phyloP scores from a whole-genome alignment of 164 flowering plant species.

The Liriodendron chinense region DNA sequence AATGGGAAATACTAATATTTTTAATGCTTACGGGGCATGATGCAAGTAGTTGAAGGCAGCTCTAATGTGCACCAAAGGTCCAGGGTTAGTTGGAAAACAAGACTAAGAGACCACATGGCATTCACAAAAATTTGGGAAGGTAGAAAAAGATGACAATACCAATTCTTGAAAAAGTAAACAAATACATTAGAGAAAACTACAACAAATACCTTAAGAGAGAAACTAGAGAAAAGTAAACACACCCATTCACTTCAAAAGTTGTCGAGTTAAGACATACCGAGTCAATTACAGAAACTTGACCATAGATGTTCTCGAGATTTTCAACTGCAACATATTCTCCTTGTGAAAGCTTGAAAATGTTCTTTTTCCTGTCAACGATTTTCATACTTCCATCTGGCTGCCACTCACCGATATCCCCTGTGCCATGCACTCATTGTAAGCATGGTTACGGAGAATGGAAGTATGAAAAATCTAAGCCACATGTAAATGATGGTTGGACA shows the following conservation, averaged over 20 bases:
- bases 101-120: too few species aligned
- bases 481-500: background rate
- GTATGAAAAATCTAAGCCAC: background rate
- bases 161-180: too few species aligned
- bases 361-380: constrained; percentile 95
- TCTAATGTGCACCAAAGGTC: too few species aligned
- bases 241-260: background rate
- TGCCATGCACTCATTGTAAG: background rate
- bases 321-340: constrained; percentile 99
- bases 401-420: constrained; percentile 99
- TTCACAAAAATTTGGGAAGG: too few species aligned
- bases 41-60: too few species aligned
- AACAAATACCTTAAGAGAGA: background rate
- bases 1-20: too few species aligned
- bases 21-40: too few species aligned
- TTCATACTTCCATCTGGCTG: constrained; percentile 90
- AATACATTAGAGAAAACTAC: background rate
- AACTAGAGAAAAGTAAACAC: background rate
- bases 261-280: constrained; percentile 46
- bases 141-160: too few species aligned
- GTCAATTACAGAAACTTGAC: constrained; percentile 59
- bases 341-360: constrained; percentile 96
- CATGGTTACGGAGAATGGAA: background rate
- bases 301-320: constrained; percentile 85
- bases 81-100: too few species aligned